These are phyloP conservation scores for Rutstroemia sp. DNA, from an alignment of 2,329 filamentous ascomycete genomes.

Conservation along the genomic window DNA sequence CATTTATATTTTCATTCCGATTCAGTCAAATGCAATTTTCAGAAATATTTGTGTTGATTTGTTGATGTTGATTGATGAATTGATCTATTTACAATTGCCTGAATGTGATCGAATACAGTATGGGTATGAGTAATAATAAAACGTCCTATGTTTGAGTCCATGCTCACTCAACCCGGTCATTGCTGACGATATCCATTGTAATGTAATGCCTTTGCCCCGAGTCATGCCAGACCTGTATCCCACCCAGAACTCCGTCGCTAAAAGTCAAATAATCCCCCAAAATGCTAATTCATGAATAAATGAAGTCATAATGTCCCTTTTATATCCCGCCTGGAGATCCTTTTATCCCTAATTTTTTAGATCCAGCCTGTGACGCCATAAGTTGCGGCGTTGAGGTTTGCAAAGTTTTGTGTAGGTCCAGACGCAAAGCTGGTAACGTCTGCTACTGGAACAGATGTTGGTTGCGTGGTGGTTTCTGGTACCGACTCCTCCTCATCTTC, in stretches of 20 bases:
- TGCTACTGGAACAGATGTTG: not conserved
- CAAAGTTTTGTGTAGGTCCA: slow-evolving; percentile 1
- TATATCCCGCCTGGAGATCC: slow-evolving; percentile 3
- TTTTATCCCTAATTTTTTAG: slow-evolving; percentile 1
- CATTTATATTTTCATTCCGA: too few species aligned
- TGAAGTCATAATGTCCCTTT: slow-evolving; percentile 1
- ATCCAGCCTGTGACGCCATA: slow-evolving; percentile 4
- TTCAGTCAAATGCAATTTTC: too few species aligned
- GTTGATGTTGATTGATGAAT: too few species aligned
- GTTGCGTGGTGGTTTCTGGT: not conserved
- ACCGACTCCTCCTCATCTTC: not conserved
- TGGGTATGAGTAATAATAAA: not conserved
- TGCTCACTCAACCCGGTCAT: not conserved
- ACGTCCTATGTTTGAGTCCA: not conserved
- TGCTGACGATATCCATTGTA: not conserved
- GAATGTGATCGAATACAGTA: too few species aligned
- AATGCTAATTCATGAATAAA: slow-evolving; percentile 3
- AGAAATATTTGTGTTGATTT: too few species aligned
- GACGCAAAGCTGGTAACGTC: not conserved
- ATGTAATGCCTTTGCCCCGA: not conserved
- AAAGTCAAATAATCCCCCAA: slow-evolving; percentile 2
- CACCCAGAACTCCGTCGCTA: slow-evolving; percentile 4
- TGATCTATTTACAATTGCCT: too few species aligned
- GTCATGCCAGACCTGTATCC: not conserved
- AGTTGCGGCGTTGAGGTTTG: not conserved